A percentile compares a stretch with the other conserved stretches of the same genome.
These are phyloP conservation scores for Sclerotinia nivalis DNA, from an alignment of 2,329 filamentous ascomycete genomes.

Conservation along the genomic window DNA sequence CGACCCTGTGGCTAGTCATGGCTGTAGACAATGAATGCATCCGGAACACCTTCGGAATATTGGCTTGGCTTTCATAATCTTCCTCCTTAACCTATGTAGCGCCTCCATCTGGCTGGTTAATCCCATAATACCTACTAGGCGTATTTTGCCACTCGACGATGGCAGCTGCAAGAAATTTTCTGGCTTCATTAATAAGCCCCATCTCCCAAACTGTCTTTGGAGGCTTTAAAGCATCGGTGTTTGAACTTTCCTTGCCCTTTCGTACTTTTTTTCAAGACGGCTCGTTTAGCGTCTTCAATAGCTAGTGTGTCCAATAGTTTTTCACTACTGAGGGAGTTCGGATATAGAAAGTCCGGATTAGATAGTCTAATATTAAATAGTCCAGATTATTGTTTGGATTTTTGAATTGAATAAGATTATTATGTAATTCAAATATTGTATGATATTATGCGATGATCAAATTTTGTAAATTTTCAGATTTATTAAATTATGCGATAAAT, in stretches of 20 bases:
- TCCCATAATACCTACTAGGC: background rate
- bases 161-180: background rate
- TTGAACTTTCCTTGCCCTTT: background rate
- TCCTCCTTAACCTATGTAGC: background rate
- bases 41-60: background rate
- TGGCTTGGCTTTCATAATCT: background rate
- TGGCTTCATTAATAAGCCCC: background rate
- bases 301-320: no score
- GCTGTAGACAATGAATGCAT: background rate
- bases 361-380: no score
- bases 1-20: background rate
- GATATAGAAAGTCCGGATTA: no score
- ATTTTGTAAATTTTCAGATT: no score
- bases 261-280: background rate
- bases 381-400: no score
- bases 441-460: no score
- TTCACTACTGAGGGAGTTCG: no score
- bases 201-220: background rate
- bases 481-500: no score
- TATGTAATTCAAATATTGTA: no score
- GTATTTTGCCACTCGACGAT: background rate
- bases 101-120: background rate
- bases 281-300: no score
- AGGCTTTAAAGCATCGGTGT: background rate
- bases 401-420: no score